Evolutionary conservation across 140 eudicot species (phyloP).

Genomic region (Anethum foeniculum): DNA sequence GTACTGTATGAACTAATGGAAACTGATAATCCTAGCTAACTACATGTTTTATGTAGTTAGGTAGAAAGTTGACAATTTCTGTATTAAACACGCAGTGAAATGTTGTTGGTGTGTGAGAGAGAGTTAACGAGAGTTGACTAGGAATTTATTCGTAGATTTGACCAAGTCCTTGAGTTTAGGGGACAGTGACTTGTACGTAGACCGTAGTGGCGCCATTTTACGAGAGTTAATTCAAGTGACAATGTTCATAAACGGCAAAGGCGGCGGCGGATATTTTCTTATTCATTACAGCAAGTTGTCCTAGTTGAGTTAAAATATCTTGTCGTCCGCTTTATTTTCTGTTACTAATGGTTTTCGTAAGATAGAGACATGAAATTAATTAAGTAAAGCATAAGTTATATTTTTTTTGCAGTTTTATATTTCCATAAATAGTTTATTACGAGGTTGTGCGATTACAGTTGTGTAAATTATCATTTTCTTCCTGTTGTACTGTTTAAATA

Average conservation of each 20-base stretch:
- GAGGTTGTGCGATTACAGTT: not conserved
- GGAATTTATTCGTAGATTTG: not conserved
- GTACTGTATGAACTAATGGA: not conserved
- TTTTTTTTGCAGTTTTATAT: not conserved
- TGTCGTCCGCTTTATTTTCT: not conserved
- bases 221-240: not conserved
- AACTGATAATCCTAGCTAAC: not conserved
- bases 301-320: conserved; percentile 1
- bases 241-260: not conserved
- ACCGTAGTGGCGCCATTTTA: not conserved
- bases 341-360: not conserved
- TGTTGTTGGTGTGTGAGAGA: not conserved
- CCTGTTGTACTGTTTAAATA: too few relatives aligned
- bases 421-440: not conserved
- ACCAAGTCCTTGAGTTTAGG: not conserved
- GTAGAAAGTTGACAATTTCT: not conserved
- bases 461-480: not conserved
- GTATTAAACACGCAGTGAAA: not conserved
- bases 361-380: not conserved
- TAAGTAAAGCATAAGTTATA: not conserved
- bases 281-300: not conserved
- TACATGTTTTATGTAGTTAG: not conserved
- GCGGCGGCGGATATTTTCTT: not conserved
- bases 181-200: not conserved
- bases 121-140: not conserved